A percentile compares a stretch with the other conserved stretches of the same genome.
Conservation (phyloP, 1,284 basidiomycete genomes). For the Hortiboletus rubellus region DNA sequence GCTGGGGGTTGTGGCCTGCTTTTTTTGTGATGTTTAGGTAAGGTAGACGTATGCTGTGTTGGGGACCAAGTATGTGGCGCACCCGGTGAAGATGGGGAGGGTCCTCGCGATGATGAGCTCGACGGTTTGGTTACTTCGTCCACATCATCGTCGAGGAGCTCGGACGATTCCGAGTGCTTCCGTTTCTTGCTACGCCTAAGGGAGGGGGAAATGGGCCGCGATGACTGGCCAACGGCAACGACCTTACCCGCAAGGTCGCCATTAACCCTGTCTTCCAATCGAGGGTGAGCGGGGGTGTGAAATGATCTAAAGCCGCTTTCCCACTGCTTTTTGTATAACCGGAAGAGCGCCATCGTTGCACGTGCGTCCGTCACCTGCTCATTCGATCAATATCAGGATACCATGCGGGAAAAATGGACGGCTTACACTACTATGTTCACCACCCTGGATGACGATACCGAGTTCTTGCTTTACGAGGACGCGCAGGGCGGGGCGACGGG, state of each 20-base stretch:
- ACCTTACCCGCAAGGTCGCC: neutral
- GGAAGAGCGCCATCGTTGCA: conserved; percentile 94
- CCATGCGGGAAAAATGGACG: neutral
- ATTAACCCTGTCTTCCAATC: neutral
- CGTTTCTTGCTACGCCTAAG: conserved; percentile 21
- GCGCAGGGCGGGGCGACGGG: conserved; percentile 74
- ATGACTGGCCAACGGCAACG: neutral
- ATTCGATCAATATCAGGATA: conserved; percentile 2
- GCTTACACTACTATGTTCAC: conserved; percentile 84
- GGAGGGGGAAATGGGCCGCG: neutral
- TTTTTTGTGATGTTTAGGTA: neutral
- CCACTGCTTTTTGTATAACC: conserved; percentile 86
- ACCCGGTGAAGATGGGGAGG: neutral
- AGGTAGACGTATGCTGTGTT: neutral
- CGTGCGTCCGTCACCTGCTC: conserved; percentile 86
- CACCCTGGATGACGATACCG: conserved; percentile 81
- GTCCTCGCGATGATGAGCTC: neutral
- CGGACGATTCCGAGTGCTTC: conserved; percentile 14
- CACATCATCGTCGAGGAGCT: conserved; percentile 3
- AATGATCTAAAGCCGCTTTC: conserved; percentile 51
- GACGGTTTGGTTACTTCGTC: conserved; percentile 13
- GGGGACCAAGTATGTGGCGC: neutral
- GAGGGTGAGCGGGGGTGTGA: neutral
- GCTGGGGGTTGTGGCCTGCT: conserved; percentile 11
- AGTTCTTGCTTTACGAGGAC: conserved; percentile 84